These are phyloP conservation scores for Salix viminalis DNA, from an alignment of 345 rosid species.

Conservation along the genomic window DNA sequence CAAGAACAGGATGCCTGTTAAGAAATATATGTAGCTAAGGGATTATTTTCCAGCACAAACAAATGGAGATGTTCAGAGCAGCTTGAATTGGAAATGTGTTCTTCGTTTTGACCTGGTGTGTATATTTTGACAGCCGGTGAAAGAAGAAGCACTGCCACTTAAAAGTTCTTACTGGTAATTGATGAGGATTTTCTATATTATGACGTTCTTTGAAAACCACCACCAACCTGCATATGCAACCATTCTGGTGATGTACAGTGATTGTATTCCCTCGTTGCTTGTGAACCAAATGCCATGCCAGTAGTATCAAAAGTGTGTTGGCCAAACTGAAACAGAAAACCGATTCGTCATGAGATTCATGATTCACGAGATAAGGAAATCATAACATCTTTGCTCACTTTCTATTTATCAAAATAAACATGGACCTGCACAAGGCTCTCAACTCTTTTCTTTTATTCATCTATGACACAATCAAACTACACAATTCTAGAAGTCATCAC, in stretches of 20 bases:
- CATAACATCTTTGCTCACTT: not conserved
- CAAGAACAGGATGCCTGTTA: slow-evolving; percentile 21
- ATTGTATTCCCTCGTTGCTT: slow-evolving; percentile 55
- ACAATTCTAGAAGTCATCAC: slow-evolving; percentile 3
- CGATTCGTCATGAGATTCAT: not conserved
- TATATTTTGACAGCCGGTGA: slow-evolving; percentile 20
- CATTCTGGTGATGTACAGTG: slow-evolving; percentile 73
- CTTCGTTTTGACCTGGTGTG: slow-evolving; percentile 20
- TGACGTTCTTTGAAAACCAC: slow-evolving; percentile 61
- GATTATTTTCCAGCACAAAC: slow-evolving; percentile 27
- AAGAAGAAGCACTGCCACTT: slow-evolving; percentile 18
- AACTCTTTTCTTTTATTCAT: not conserved
- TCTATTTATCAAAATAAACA: not conserved
- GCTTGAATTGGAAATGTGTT: slow-evolving; percentile 23
- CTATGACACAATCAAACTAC: not conserved
- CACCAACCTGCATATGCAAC: slow-evolving; percentile 86
- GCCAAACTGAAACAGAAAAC: slow-evolving; percentile 48
- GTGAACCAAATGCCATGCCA: slow-evolving; percentile 58
- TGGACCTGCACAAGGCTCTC: not conserved
- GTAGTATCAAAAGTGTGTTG: slow-evolving; percentile 55
- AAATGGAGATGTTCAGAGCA: slow-evolving; percentile 22
- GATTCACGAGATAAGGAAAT: not conserved
- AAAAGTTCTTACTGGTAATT: slow-evolving; percentile 31
- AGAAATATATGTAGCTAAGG: slow-evolving; percentile 15
- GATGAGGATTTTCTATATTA: slow-evolving; percentile 18